Conservation (phyloP, 108 stramenopile genomes). For the Cyclostephanos invisitatus region DNA sequence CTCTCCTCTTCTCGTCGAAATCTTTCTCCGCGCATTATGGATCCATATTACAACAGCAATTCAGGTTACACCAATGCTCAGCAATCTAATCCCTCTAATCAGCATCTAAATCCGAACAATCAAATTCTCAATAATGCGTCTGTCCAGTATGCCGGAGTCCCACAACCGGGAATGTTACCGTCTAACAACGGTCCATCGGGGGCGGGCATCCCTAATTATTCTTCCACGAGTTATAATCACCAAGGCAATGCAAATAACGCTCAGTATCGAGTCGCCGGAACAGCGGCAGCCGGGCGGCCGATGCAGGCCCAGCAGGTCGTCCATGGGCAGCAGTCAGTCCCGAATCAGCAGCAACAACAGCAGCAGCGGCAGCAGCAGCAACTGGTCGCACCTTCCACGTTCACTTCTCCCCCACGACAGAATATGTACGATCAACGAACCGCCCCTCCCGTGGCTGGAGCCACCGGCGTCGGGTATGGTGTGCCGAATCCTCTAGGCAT, state of each 20-base stretch:
- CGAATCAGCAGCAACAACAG: constrained; percentile 16
- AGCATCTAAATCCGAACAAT: constrained; percentile 6
- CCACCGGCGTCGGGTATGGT: constrained; percentile 5
- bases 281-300: neutral
- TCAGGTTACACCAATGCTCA: neutral
- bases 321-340: constrained; percentile 5
- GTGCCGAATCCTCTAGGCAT: constrained; percentile 39
- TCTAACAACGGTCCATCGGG: neutral
- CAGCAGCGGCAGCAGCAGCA: constrained; percentile 20
- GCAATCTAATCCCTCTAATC: constrained; percentile 6
- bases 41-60: constrained; percentile 10
- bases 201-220: constrained; percentile 1
- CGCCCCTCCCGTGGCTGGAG: constrained; percentile 7
- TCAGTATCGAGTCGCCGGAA: neutral
- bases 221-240: neutral
- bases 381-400: constrained; percentile 7
- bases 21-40: constrained; percentile 12
- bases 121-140: constrained; percentile 9
- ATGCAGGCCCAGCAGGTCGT: constrained; percentile 7
- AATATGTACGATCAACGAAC: constrained; percentile 19
- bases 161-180: neutral
- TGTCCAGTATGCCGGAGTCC: neutral
- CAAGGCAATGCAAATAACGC: constrained; percentile 8
- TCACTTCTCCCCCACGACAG: constrained; percentile 4
- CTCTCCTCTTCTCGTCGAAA: neutral